Evolutionary conservation across 306 rosid genomes (phyloP), one percentile per base, ranked within the genome.

Genomic region (Vigna hirtella): DNA sequence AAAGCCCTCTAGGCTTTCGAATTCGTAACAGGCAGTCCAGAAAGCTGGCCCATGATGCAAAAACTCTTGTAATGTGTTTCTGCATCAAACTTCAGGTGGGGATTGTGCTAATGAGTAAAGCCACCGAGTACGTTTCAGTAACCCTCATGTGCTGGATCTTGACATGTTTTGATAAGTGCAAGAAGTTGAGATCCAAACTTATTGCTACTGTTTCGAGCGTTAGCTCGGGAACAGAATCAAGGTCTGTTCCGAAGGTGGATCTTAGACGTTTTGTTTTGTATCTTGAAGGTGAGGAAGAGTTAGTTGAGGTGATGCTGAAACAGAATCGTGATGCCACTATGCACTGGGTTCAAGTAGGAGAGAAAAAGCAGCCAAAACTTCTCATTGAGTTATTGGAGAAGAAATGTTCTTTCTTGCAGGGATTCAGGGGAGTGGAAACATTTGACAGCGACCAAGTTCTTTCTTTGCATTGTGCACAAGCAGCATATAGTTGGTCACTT

Each of bases 251-350:
- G 5, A 88, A 53, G 63, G 36, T 70, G 10, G 96, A 92, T 70
- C 85, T 94, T 0, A 79, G 91, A n/a, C 65, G 86, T 36, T 94
- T 88, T 64, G 91, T 94, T 82, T 78, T 94, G 62, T 89, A 90
- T 83, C 98, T 94, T 24, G 95, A 90, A 86, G 98, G 97, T 9
- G 98, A 94, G 83, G 88, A 92, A 57, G 89, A 78, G 12, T 84
- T 94, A 11, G 95, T 88, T 78, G 83, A 47, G 51, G 78, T 86
- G 80, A 92, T 92, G 94, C 24, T 88, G 79, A 84, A 72, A 70
- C 66, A 83, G 17, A 90, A 90, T 38, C 57, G 85, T n/a, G 89
- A 90, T 63, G 94, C 96, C 10, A 90, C 96, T 13, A 56, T 74
- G 62, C 89, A 88, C 22, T 88, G 96, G 96, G 74, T 94, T 79